Conservation (phyloP, 2,329 filamentous ascomycete species). For the Dactylella cylindrospora region DNA sequence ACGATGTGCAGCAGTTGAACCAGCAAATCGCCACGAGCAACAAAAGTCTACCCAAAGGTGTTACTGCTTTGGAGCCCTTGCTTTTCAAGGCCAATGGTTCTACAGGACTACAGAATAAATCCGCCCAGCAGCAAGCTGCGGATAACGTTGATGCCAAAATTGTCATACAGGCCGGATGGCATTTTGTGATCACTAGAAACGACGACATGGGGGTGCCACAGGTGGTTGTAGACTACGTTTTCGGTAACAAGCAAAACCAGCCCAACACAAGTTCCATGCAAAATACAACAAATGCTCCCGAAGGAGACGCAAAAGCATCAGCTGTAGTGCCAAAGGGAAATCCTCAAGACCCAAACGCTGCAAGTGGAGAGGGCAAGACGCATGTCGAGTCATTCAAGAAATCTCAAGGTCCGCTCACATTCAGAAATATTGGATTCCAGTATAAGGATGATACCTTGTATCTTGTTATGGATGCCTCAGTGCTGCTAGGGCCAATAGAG, state of each 20-base stretch:
- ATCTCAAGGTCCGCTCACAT: conserved; percentile 49
- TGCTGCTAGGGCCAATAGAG: conserved; percentile 52
- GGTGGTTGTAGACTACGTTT: conserved; percentile 43
- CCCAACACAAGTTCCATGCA: too few species aligned
- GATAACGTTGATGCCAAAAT: conserved; percentile 2
- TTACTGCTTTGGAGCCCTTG: too few species aligned
- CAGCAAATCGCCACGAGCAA: too few species aligned
- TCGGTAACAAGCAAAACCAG: conserved; percentile 30
- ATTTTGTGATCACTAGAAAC: conserved; percentile 42
- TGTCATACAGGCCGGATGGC: conserved; percentile 36
- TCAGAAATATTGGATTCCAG: conserved; percentile 52
- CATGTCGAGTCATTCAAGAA: conserved; percentile 50
- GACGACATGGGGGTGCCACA: conserved; percentile 7
- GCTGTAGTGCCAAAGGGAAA: too few species aligned
- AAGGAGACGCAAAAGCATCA: too few species aligned
- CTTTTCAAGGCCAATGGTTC: too few species aligned
- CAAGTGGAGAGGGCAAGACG: too few species aligned
- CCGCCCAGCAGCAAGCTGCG: neutral
- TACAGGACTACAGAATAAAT: too few species aligned
- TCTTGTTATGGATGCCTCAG: conserved; percentile 51
- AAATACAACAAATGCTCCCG: too few species aligned
- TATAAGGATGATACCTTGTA: conserved; percentile 50
- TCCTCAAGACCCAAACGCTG: too few species aligned
- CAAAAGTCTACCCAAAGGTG: too few species aligned
- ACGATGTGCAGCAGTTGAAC: too few species aligned